These are phyloP conservation scores for Dictyostelium discoideum DNA, from an alignment of 78 protist species.

Conservation along the genomic window dicty_2.7 NC_007090.3:1785501-1786000, in stretches of 20 bases:
- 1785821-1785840: not conserved
- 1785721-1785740: not conserved
- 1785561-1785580: slow-evolving; percentile 21
- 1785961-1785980: not conserved
- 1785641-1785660: not conserved
- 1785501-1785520: not conserved
- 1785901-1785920: not conserved
- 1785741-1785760: not conserved
- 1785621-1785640: not conserved
- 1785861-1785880: slow-evolving; percentile 56
- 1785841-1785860: not conserved
- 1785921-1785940: slow-evolving; percentile 52
- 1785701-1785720: not conserved
- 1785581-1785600: not conserved
- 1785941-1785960: not conserved
- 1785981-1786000: not conserved
- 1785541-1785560: slow-evolving; percentile 2
- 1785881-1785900: not conserved
- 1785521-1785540: not conserved
- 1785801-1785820: not conserved
- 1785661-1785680: not conserved
- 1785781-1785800: not conserved
- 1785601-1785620: not conserved
- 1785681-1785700: not conserved
- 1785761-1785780: not conserved